Evolutionary conservation across 495 filamentous ascomycete species (phyloP).

Genomic region (Penicillium soppii): DNA sequence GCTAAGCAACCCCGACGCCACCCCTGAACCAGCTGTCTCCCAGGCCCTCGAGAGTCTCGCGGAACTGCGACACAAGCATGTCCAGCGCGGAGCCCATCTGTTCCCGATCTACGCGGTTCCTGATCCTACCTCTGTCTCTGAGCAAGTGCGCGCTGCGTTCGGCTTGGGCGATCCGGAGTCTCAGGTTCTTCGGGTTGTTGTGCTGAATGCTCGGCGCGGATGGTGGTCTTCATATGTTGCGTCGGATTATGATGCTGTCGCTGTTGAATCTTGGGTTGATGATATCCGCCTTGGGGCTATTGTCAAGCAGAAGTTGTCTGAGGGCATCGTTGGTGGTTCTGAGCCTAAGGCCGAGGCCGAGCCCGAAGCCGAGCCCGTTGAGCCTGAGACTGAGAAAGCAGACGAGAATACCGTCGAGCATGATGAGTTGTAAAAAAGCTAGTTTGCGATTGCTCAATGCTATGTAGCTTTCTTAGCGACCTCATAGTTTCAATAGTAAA

Average conservation of each 20-base stretch:
- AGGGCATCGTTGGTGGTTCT: slow-evolving; percentile 61
- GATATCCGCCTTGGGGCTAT: slow-evolving; percentile 82
- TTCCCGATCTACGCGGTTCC: slow-evolving; percentile 83
- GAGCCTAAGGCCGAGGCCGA: slow-evolving; percentile 17
- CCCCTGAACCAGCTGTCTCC: slow-evolving; percentile 39
- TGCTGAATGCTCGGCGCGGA: slow-evolving; percentile 76
- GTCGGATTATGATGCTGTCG: slow-evolving; percentile 51
- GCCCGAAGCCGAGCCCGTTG: slow-evolving; percentile 32
- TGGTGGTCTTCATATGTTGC: slow-evolving; percentile 79
- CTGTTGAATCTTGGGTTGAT: slow-evolving; percentile 84
- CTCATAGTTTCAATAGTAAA: slow-evolving; percentile 1
- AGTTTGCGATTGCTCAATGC: too few species aligned
- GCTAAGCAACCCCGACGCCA: slow-evolving; percentile 47
- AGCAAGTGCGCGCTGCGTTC: slow-evolving; percentile 58
- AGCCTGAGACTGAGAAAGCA: slow-evolving; percentile 26
- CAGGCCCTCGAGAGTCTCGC: slow-evolving; percentile 65
- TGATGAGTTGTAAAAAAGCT: slow-evolving; percentile 3
- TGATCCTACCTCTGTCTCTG: slow-evolving; percentile 56
- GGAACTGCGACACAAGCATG: slow-evolving; percentile 73
- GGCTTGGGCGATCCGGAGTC: slow-evolving; percentile 51
- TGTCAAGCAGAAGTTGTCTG: slow-evolving; percentile 76
- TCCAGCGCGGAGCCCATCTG: slow-evolving; percentile 58
- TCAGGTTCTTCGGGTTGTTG: slow-evolving; percentile 61
- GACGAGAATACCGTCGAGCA: neutral
- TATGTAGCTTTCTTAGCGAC: too few species aligned